phyloP scores from a whole-genome alignment of 805 yeast species.

The Ogataea pignaliae region DNA sequence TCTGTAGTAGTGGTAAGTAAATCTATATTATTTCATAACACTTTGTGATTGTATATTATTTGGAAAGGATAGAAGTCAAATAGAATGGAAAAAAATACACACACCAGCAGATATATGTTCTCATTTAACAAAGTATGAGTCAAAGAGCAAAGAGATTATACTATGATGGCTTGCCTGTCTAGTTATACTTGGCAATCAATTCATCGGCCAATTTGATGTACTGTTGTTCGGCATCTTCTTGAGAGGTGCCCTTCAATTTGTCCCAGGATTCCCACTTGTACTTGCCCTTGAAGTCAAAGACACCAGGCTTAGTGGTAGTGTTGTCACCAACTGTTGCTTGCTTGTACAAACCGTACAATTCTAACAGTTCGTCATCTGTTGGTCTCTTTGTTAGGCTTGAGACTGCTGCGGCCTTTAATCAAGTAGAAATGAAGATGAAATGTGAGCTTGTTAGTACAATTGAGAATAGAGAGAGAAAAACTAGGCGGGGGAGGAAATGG shows the following conservation, averaged over 20 bases:
- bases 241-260: slow-evolving; percentile 75
- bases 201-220: slow-evolving; percentile 66
- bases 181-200: slow-evolving; percentile 50
- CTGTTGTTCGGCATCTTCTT: slow-evolving; percentile 86
- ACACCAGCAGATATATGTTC: background rate
- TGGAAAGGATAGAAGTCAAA: background rate
- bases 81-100: background rate
- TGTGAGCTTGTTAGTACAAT: slow-evolving; percentile 5
- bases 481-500: no score
- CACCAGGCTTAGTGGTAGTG: slow-evolving; percentile 80
- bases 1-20: no score
- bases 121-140: no score
- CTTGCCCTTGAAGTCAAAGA: slow-evolving; percentile 90
- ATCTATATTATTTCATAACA: no score
- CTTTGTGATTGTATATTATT: no score
- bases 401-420: slow-evolving; percentile 69
- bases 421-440: background rate
- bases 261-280: slow-evolving; percentile 99
- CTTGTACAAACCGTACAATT: slow-evolving; percentile 88
- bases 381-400: slow-evolving; percentile 74
- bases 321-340: slow-evolving; percentile 98
- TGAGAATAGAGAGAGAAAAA: background rate
- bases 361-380: slow-evolving; percentile 76
- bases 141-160: no score
- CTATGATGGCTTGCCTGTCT: background rate